phyloP scores from a whole-genome alignment of 768 basidiomycete species.

The Amanita brunnescens region DNA sequence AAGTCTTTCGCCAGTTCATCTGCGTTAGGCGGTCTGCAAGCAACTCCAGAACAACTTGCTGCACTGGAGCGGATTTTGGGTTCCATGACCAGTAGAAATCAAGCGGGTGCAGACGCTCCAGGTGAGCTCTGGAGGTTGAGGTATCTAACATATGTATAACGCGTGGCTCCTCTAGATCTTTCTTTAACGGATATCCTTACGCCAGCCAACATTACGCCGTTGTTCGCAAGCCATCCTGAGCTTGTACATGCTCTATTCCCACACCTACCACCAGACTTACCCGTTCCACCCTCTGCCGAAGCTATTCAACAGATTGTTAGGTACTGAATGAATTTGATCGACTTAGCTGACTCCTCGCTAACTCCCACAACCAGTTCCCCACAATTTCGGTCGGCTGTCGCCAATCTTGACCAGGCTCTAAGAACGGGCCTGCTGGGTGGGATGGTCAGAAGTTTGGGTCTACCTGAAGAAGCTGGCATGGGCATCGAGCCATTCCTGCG shows the following conservation, averaged over 20 bases:
- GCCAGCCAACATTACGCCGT: slow-evolving; percentile 57
- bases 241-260: slow-evolving; percentile 68
- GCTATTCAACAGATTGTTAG: slow-evolving; percentile 67
- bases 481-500: slow-evolving; percentile 73
- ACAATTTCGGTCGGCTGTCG: slow-evolving; percentile 74
- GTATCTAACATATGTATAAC: not conserved
- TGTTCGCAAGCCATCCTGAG: slow-evolving; percentile 63
- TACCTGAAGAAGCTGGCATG: slow-evolving; percentile 79
- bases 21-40: slow-evolving; percentile 23
- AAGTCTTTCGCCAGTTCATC: slow-evolving; percentile 13
- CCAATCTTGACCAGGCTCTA: slow-evolving; percentile 77
- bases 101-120: slow-evolving; percentile 24
- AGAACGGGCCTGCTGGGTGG: slow-evolving; percentile 70
- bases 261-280: slow-evolving; percentile 73
- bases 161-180: slow-evolving; percentile 32
- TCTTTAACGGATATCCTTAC: slow-evolving; percentile 72
- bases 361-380: slow-evolving; percentile 41
- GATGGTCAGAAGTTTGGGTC: slow-evolving; percentile 68
- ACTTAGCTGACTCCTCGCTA: slow-evolving; percentile 4
- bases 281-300: slow-evolving; percentile 58
- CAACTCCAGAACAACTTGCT: slow-evolving; percentile 60
- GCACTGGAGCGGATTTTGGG: slow-evolving; percentile 50
- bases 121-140: not conserved
- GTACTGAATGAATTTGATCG: slow-evolving; percentile 15
- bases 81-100: slow-evolving; percentile 29